Base-by-base conservation (phyloP, 2,329 filamentous ascomycete species). In the Epichloe festucae region DNA sequence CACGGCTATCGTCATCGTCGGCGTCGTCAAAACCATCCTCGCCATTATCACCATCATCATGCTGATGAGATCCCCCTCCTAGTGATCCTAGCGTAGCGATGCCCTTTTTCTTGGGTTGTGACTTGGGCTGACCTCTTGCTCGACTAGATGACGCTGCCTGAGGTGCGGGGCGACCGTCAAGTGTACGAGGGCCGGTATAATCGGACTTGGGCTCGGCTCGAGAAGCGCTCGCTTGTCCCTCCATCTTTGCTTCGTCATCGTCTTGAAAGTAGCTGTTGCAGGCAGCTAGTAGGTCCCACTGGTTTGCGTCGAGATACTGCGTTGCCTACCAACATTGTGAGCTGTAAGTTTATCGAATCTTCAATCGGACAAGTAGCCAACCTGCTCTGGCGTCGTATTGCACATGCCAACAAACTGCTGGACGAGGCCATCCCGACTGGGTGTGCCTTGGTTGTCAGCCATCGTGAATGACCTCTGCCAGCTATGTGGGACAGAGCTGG, bases 261-360 rank as follows among this genome's bases (percentile, higher is more conserved):
- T 79, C 73, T 54, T 74, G 72, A 62, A 79, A 87, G 69, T 76
- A 86, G 48, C 79, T 75, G 34, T 78, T 74, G 50, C 78, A 75
- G 15, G 84, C 84, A 10, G 73, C 69, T 57, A 77, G 73, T 43
- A 87, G 68, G 60, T 89, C 77, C 83, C 85, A 89, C 56, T 76
- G 70, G 60, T 77, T 81, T 38, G 76, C 75, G 21, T 73, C 71
- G 7, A 91, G 79, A 58, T 85, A 85, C 54, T 83, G 74, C 52
- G 73, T 73, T 46, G 85, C 85, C 85, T 89, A 55, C 14, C 5
- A 5, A 46, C 10, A n/a, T 35, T 31, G 51, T 31, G 17, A 38
- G 27, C 19, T 19, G 17, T 23, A 1, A 17, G n/a, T n/a, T 8
- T 12, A 8, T 21, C 10, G 36, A 35, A 27, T 2, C 8, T 14